Evolutionary conservation across 1,139 yeast genomes (phyloP).

Genomic region (Scheffersomyces lignicola): DNA sequence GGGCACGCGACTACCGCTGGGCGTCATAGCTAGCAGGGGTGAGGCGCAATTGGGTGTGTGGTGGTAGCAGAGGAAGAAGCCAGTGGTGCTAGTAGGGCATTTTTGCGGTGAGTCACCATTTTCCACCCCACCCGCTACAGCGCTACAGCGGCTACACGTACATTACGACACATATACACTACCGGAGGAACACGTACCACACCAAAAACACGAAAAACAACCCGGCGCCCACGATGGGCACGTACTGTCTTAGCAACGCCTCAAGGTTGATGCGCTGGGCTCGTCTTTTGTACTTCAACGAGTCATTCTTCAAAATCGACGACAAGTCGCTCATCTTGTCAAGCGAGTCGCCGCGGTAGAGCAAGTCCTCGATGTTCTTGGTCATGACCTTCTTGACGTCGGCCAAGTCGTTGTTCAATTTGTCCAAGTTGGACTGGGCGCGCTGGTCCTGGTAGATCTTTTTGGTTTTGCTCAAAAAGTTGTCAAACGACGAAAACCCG

Average conservation of each 20-base stretch:
- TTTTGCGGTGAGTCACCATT: too few species aligned
- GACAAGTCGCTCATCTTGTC: constrained; percentile 93
- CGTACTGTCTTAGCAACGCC: constrained; percentile 83
- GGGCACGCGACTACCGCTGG: too few species aligned
- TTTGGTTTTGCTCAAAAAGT: constrained; percentile 81
- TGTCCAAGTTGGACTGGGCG: constrained; percentile 85
- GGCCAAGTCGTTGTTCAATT: constrained; percentile 79
- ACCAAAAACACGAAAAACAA: constrained; percentile 73
- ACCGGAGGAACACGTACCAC: constrained; percentile 72
- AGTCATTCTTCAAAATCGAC: constrained; percentile 74
- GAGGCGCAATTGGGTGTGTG: too few species aligned
- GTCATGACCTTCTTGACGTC: constrained; percentile 97
- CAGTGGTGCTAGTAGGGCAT: too few species aligned
- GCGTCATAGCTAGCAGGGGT: too few species aligned
- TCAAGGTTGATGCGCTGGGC: constrained; percentile 92
- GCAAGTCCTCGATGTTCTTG: constrained; percentile 89
- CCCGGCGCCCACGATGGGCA: constrained; percentile 76
- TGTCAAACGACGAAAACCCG: constrained; percentile 85
- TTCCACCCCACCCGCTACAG: too few species aligned
- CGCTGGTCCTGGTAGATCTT: constrained; percentile 88
- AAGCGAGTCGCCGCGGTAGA: constrained; percentile 91
- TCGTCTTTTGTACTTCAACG: constrained; percentile 82
- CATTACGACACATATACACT: too few species aligned
- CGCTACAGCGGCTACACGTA: too few species aligned
- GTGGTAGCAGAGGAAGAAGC: too few species aligned